A percentile compares a stretch with the other conserved stretches of the same genome.
phyloP scores from a whole-genome alignment of 1,284 basidiomycete genomes.

The Testicularia cyperi region DNA sequence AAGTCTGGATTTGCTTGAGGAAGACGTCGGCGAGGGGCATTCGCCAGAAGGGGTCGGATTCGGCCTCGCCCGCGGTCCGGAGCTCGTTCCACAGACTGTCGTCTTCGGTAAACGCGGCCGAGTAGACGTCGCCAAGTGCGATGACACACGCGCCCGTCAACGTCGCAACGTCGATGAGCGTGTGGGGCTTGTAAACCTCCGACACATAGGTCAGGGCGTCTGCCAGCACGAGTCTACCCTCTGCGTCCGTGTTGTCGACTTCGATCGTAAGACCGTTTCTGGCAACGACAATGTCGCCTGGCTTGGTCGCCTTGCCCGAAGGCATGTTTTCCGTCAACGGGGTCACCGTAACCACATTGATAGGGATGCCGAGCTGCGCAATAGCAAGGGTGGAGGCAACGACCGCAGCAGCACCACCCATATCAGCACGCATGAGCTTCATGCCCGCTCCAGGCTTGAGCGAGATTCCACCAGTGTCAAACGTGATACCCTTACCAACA shows the following conservation, averaged over 20 bases:
- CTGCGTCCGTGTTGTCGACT: slow-evolving; percentile 84
- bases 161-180: slow-evolving; percentile 81
- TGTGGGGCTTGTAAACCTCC: slow-evolving; percentile 76
- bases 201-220: slow-evolving; percentile 85
- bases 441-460: slow-evolving; percentile 72
- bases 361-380: slow-evolving; percentile 75
- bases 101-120: slow-evolving; percentile 74
- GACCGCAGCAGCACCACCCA: slow-evolving; percentile 70
- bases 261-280: slow-evolving; percentile 87
- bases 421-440: slow-evolving; percentile 63
- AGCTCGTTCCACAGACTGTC: slow-evolving; percentile 69
- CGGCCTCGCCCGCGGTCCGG: slow-evolving; percentile 73
- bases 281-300: slow-evolving; percentile 76
- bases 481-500: slow-evolving; percentile 72
- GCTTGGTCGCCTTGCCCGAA: slow-evolving; percentile 76
- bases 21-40: slow-evolving; percentile 72
- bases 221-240: slow-evolving; percentile 73
- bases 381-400: slow-evolving; percentile 74
- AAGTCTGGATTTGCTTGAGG: slow-evolving; percentile 73
- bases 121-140: slow-evolving; percentile 69
- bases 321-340: slow-evolving; percentile 76
- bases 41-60: slow-evolving; percentile 60
- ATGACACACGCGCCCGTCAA: slow-evolving; percentile 66
- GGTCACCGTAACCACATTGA: slow-evolving; percentile 74
- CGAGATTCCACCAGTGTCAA: slow-evolving; percentile 82